phyloP scores from a whole-genome alignment of 495 filamentous ascomycete species.

The Podospora bellae-mahoneyi region DNA sequence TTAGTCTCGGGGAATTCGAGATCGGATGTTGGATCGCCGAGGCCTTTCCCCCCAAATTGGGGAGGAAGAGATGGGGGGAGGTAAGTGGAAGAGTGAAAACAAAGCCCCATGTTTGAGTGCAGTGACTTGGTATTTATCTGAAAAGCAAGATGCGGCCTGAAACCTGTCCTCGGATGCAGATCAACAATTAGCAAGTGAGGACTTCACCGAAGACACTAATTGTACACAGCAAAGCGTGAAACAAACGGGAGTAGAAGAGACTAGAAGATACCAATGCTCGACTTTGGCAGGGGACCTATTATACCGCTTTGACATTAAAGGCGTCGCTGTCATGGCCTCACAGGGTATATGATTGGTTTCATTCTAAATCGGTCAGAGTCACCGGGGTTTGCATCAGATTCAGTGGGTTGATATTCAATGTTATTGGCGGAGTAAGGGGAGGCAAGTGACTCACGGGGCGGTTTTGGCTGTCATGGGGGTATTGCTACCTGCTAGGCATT shows the following conservation, averaged over 20 bases:
- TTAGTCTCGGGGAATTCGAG: background rate
- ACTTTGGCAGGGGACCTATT: background rate
- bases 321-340: conserved; percentile 1
- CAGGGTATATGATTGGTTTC: background rate
- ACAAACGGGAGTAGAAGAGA: background rate
- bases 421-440: background rate
- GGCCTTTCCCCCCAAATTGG: background rate
- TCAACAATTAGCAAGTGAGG: background rate
- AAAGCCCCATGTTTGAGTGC: background rate
- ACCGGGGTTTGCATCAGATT: background rate
- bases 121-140: background rate
- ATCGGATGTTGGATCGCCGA: background rate
- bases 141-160: background rate
- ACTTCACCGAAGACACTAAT: background rate
- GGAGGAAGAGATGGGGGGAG: background rate
- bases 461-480: background rate
- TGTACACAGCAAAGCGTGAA: background rate
- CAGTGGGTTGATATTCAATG: background rate
- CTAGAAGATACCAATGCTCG: background rate
- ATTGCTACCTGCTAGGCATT: background rate
- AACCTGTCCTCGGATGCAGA: background rate
- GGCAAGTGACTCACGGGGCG: background rate
- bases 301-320: background rate
- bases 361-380: background rate
- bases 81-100: background rate